These are phyloP conservation scores for Claviceps fusiformis DNA, from an alignment of 2,329 filamentous ascomycete species.

Conservation along the genomic window DNA sequence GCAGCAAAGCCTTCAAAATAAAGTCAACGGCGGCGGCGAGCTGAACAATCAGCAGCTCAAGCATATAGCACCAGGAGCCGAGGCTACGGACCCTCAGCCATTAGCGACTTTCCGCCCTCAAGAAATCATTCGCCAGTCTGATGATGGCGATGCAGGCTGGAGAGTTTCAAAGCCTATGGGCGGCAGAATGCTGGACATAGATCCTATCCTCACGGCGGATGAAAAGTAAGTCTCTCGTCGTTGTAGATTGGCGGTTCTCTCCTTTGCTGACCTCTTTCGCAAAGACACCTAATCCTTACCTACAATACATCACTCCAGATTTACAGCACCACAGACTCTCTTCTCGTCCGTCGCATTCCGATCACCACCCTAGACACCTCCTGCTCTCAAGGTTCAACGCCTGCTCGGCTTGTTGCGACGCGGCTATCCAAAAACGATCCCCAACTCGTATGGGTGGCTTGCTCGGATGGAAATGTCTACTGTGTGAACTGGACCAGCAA, in stretches of 20 bases:
- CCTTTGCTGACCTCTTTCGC: background rate
- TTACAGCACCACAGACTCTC: constrained; percentile 68
- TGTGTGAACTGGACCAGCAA: constrained; percentile 44
- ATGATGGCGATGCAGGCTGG: constrained; percentile 32
- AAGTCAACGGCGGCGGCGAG: constrained; percentile 12
- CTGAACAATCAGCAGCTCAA: background rate
- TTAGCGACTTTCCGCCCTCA: constrained; percentile 9
- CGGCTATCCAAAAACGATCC: constrained; percentile 24
- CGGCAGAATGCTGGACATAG: constrained; percentile 50
- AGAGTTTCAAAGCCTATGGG: constrained; percentile 50
- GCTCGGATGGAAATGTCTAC: constrained; percentile 43
- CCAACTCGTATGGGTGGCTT: constrained; percentile 45
- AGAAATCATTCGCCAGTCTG: constrained; percentile 15
- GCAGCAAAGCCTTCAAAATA: constrained; percentile 18
- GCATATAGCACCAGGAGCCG: constrained; percentile 5
- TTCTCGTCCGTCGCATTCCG: constrained; percentile 60
- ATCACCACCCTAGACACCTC: constrained; percentile 23
- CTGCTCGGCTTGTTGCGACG: constrained; percentile 28
- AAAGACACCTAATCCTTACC: constrained; percentile 59
- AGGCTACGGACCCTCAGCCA: constrained; percentile 1
- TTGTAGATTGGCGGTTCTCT: background rate
- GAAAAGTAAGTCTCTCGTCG: constrained; percentile 36
- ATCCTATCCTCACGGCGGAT: constrained; percentile 47
- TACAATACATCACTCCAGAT: constrained; percentile 66
- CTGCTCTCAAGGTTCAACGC: constrained; percentile 11